These are phyloP conservation scores for Phyllosticta paracitricarpa DNA, from an alignment of 2,329 filamentous ascomycete genomes.

Conservation along the genomic window DNA sequence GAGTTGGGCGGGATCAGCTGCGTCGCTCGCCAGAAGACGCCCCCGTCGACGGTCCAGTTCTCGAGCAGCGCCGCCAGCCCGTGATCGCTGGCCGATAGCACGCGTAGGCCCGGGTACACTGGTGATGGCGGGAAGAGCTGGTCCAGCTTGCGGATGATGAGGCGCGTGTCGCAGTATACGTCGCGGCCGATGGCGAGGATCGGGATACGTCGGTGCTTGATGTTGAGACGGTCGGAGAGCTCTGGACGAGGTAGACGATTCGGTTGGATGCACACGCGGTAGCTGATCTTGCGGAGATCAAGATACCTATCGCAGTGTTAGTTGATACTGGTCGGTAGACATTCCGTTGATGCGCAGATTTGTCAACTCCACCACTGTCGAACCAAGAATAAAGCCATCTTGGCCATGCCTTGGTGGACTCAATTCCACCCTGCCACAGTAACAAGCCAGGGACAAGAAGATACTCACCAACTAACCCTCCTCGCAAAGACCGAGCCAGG, in stretches of 20 bases:
- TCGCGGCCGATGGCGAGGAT: slow-evolving; percentile 55
- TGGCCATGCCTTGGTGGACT: too few relatives aligned
- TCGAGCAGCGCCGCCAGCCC: slow-evolving; percentile 46
- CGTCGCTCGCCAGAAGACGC: slow-evolving; percentile 43
- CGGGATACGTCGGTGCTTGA: slow-evolving; percentile 61
- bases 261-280: slow-evolving; percentile 43
- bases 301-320: background rate
- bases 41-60: slow-evolving; percentile 44
- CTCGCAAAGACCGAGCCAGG: background rate
- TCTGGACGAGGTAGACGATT: slow-evolving; percentile 56
- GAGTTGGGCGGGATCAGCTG: slow-evolving; percentile 3
- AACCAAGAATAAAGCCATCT: too few relatives aligned
- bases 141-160: slow-evolving; percentile 58
- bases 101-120: background rate
- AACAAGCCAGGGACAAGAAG: too few relatives aligned
- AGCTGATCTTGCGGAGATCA: slow-evolving; percentile 2
- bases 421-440: too few relatives aligned
- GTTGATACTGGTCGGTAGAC: background rate
- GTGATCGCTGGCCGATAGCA: background rate
- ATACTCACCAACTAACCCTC: background rate
- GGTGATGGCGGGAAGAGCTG: slow-evolving; percentile 34
- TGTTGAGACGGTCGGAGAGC: slow-evolving; percentile 45
- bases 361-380: background rate
- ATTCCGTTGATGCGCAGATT: background rate
- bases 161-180: slow-evolving; percentile 58